Base-by-base conservation (phyloP, 257 asterid genomes). In the Euphrasia confusa region DNA sequence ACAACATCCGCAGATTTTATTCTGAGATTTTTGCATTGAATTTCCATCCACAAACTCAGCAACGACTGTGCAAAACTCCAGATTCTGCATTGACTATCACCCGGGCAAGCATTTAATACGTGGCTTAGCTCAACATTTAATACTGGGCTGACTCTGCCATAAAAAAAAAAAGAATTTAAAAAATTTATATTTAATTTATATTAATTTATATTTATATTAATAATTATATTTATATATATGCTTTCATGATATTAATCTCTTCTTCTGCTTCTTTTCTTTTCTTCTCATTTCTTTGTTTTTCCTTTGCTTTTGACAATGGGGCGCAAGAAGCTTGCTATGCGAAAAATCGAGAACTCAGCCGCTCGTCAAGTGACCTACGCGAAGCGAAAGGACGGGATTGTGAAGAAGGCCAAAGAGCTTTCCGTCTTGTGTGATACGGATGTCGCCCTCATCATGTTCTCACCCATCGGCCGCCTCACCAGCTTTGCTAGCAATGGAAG, bases 341-440 rank as follows among this genome's bases (percentile, higher is more conserved):
- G 65, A 78, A 77, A 65, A 13, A 87, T 79, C 28, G 88, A 82
- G 32, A 81, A 80, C 60, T 59, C 85, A 1, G 49, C 79, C 8
- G 54, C 84, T 52, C 84, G 87, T 0, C 90, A 87, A 58, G 72
- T 60, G 0, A 76, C 81, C 0, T 85, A 64, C 63, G 55, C 77
- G 0, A 87, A 81, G 79, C 85, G 84, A 56, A 87, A 83, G 68
- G 96, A 87, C n/a, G 83, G 83, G 17, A 60, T 87, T 8, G 30
- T 87, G 32, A 87, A 85, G 73, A 87, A 87, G 75, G 86, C 94
- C 7, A 63, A 61, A 14, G 94, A 87, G 71, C 80, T 87, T 7
- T 62, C 96, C 0, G 69, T 87, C 27, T 54, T 87, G 13, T 83
- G 94, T 39, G 94, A 79, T 17, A 73, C 85, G 0, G 85, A 85